A percentile compares a stretch with the other conserved stretches of the same genome.
These are phyloP conservation scores for Spiraea crenata DNA, from an alignment of 331 rosid species.

Conservation along the genomic window DNA sequence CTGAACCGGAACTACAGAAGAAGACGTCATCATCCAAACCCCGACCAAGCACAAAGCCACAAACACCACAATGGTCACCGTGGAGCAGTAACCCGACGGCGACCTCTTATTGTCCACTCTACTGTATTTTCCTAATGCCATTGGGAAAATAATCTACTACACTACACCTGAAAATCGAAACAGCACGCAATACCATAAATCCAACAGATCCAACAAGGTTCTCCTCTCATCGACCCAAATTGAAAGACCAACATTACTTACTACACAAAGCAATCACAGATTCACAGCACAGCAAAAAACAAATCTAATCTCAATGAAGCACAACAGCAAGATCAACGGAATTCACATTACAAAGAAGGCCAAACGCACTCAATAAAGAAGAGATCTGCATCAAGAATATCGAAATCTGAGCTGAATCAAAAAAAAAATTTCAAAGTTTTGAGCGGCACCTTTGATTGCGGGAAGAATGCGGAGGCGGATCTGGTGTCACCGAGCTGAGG, in stretches of 20 bases:
- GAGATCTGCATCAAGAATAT: not conserved
- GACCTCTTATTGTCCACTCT: constrained; percentile 73
- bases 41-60: constrained; percentile 92
- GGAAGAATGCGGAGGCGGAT: not conserved
- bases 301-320: not conserved
- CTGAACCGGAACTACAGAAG: constrained; percentile 73
- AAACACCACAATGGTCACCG: constrained; percentile 80
- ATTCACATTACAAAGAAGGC: not conserved
- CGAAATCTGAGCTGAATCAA: not conserved
- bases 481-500: not conserved
- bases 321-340: not conserved
- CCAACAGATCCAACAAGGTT: constrained; percentile 20
- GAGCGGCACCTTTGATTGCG: not conserved
- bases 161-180: constrained; percentile 42
- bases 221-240: not conserved
- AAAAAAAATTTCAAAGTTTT: not conserved
- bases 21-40: constrained; percentile 96
- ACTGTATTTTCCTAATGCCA: constrained; percentile 75
- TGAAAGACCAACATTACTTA: not conserved
- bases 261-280: not conserved
- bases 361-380: not conserved
- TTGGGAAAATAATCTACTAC: constrained; percentile 27
- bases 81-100: constrained; percentile 73
- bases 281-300: not conserved
- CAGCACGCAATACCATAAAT: not conserved